Evolutionary conservation across 768 basidiomycete genomes (phyloP), one percentile per base, ranked within the genome.

Genomic region (Trametes sanguinea): DNA sequence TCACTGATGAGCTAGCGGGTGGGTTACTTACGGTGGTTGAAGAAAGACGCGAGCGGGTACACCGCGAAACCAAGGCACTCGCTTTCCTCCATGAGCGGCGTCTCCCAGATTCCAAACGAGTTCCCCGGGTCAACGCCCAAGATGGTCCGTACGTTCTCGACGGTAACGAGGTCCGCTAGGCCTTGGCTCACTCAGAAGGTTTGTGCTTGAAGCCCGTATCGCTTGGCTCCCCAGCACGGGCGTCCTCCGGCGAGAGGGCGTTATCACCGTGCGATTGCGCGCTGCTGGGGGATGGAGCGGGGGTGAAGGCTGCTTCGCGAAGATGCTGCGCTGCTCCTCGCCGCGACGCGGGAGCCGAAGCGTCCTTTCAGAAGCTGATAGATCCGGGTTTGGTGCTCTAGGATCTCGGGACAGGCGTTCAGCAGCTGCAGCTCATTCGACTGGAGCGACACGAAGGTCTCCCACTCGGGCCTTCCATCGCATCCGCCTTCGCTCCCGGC

Each of bases 71-170:
- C 87, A 17, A 88, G 51, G 69, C 86, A 87, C 84, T 72, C 71
- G 46, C 74, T 81, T 17, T 76, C 77, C 61, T 74, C 73, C 57
- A 72, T 72, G 33, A 72, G 77, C 74, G 70, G 81, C 46, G 61
- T 69, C 62, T 88, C 85, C 84, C 84, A 89, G 48, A 89, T 80
- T 14, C 87, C 88, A 62, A 89, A 89, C 7, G 84, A 80, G 63
- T 89, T 89, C 22, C 87, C 86, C 27, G 81, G 79, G 61, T 88
- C 86, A 11, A 87, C 80, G 14, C 79, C 79, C 16, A 88, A 73
- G 9, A 86, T 73, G 1, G 76, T 79, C n/a, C 87, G 82, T 35
- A 84, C 77, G 44, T 74, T 75, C n/a, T 72, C 70, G 8, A 78
- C 77, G 9, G 75, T 78, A 22, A 76, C 67, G 4, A 82, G 68